A percentile compares a stretch with the other conserved stretches of the same genome.
Conservation (phyloP, 2,329 filamentous ascomycete genomes). For the Aulographum hederae region DNA sequence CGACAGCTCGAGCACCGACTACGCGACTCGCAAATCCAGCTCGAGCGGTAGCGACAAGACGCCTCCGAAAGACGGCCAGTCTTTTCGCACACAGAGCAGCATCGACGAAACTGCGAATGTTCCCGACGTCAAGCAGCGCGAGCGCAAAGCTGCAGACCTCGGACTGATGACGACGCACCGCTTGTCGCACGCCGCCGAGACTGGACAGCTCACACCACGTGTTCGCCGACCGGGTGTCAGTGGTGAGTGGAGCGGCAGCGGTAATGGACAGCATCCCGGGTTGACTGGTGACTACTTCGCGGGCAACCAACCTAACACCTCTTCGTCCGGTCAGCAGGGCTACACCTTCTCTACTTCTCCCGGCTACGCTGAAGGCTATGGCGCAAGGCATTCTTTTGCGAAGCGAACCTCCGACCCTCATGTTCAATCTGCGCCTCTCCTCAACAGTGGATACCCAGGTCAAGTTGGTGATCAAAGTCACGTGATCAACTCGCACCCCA, state of each 20-base stretch:
- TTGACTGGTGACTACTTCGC: too few relatives aligned
- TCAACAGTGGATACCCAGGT: too few relatives aligned
- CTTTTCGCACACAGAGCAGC: too few relatives aligned
- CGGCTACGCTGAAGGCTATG: too few relatives aligned
- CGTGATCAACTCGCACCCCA: too few relatives aligned
- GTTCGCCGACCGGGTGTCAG: conserved; percentile 18
- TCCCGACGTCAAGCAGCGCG: conserved; percentile 6
- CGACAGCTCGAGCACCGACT: not conserved
- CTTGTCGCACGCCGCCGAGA: conserved; percentile 30
- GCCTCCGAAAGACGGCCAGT: not conserved
- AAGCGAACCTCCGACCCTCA: too few relatives aligned
- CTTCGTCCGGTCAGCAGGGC: conserved; percentile 11
- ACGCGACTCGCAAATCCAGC: not conserved
- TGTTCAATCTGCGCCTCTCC: too few relatives aligned
- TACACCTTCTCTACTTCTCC: too few relatives aligned
- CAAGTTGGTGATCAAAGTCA: too few relatives aligned
- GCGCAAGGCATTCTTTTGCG: too few relatives aligned
- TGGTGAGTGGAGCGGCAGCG: too few relatives aligned
- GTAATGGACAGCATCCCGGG: too few relatives aligned
- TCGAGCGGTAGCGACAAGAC: not conserved
- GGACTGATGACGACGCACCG: conserved; percentile 26
- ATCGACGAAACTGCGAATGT: conserved; percentile 5
- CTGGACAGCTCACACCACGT: conserved; percentile 26
- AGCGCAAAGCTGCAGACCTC: conserved; percentile 11
- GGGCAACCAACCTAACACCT: conserved; percentile 7